Evolutionary conservation across 306 rosid genomes (phyloP).

Genomic region (Sphenostylis stenocarpa): DNA sequence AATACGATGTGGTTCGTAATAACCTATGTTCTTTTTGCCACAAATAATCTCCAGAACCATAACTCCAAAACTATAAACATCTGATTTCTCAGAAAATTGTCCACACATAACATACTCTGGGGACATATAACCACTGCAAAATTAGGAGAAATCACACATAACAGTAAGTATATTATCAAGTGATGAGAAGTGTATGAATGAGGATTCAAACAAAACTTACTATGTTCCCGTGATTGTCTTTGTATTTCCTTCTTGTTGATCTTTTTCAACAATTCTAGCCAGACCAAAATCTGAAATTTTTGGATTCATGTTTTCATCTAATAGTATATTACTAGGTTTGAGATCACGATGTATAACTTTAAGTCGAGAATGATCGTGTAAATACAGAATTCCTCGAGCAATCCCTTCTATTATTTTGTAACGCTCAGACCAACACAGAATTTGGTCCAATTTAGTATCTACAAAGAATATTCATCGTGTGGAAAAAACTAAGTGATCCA

Average conservation of each 20-base stretch:
- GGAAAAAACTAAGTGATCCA: background rate
- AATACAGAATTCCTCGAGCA: background rate
- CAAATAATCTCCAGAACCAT: background rate
- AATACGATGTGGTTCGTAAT: background rate
- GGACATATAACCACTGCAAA: background rate
- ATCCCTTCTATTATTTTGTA: background rate
- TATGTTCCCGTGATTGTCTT: background rate
- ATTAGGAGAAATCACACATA: too few species aligned
- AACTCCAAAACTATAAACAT: background rate
- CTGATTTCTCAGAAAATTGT: background rate
- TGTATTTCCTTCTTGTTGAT: background rate
- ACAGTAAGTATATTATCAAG: too few species aligned
- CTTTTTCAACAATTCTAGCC: background rate
- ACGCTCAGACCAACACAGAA: background rate
- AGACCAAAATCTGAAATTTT: constrained; percentile 22
- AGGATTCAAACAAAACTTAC: background rate
- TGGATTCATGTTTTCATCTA: constrained; percentile 11
- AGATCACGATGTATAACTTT: background rate
- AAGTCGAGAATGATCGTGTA: background rate
- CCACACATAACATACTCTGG: background rate
- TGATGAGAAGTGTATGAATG: background rate
- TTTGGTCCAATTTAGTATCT: background rate
- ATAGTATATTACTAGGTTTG: background rate
- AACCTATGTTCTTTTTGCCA: background rate
- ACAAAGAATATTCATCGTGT: background rate